Evolutionary conservation across 129 eudicot species (phyloP).

Genomic region (Kitagawia praeruptora): DNA sequence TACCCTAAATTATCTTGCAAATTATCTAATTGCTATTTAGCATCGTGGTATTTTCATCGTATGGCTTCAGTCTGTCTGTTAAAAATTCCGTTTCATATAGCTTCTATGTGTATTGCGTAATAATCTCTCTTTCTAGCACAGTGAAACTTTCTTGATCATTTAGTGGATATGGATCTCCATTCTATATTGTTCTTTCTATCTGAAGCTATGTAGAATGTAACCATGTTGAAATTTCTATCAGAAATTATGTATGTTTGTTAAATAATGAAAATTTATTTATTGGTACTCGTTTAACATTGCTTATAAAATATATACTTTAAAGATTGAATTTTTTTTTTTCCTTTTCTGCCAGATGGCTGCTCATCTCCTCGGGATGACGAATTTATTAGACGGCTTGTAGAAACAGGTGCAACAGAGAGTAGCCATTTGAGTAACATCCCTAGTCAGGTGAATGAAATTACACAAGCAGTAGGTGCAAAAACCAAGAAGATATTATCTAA

Average conservation of each 20-base stretch:
- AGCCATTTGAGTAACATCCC: slow-evolving; percentile 34
- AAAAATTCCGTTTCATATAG: not conserved
- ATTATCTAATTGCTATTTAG: not conserved
- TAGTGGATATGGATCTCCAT: not conserved
- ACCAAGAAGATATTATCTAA: slow-evolving; percentile 41
- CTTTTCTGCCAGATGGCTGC: slow-evolving; percentile 27
- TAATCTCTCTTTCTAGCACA: not conserved
- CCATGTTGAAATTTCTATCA: not conserved
- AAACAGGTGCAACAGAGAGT: slow-evolving; percentile 85
- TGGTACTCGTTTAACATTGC: not conserved
- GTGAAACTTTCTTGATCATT: not conserved
- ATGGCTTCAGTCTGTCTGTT: not conserved
- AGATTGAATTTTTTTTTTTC: not conserved
- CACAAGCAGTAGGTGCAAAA: slow-evolving; percentile 29
- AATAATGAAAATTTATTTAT: not conserved
- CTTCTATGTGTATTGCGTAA: not conserved
- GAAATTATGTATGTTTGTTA: not conserved
- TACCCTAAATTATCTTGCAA: not conserved
- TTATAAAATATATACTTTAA: not conserved
- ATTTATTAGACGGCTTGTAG: slow-evolving; percentile 58
- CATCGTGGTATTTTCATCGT: not conserved
- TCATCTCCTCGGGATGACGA: slow-evolving; percentile 46
- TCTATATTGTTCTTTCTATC: not conserved
- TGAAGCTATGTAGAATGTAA: not conserved
- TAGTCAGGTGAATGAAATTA: slow-evolving; percentile 36